Conservation (phyloP, 73 alveolate genomes). For the Paramecium pentaurelia region DNA sequence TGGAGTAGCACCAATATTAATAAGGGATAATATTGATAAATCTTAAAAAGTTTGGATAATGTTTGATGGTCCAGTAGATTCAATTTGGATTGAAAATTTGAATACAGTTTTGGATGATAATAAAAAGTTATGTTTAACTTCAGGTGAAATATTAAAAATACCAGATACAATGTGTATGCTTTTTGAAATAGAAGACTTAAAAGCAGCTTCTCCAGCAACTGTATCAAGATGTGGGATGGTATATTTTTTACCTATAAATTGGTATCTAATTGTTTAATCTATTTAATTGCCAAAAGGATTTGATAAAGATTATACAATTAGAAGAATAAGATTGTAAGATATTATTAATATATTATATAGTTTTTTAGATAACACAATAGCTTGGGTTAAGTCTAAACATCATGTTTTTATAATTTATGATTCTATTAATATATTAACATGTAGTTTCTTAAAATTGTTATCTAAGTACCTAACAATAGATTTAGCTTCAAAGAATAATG, state of each 20-base stretch:
- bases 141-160: slow-evolving; percentile 97
- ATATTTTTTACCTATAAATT: slow-evolving; percentile 87
- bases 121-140: slow-evolving; percentile 90
- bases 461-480: background rate
- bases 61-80: slow-evolving; percentile 99
- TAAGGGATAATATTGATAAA: slow-evolving; percentile 53
- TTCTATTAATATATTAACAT: background rate
- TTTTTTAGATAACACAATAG: background rate
- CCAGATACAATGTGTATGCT: slow-evolving; percentile 85
- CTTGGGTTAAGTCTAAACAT: background rate
- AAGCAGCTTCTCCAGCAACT: slow-evolving; percentile 99
- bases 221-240: slow-evolving; percentile 99
- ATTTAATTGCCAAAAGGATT: background rate
- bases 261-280: slow-evolving; percentile 13
- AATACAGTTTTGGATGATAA: slow-evolving; percentile 94
- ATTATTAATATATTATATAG: background rate
- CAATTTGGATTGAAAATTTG: slow-evolving; percentile 99
- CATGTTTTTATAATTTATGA: background rate
- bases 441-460: background rate
- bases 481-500: background rate
- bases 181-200: slow-evolving; percentile 95
- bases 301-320: background rate
- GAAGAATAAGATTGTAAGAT: slow-evolving; percentile 38
- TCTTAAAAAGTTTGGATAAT: slow-evolving; percentile 82
- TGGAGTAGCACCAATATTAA: slow-evolving; percentile 66